A percentile compares a stretch with the other conserved stretches of the same genome.
These are phyloP conservation scores for Elaeis guineensis DNA, from an alignment of 176 grass and related monocot genomes.

Conservation along the genomic window DNA sequence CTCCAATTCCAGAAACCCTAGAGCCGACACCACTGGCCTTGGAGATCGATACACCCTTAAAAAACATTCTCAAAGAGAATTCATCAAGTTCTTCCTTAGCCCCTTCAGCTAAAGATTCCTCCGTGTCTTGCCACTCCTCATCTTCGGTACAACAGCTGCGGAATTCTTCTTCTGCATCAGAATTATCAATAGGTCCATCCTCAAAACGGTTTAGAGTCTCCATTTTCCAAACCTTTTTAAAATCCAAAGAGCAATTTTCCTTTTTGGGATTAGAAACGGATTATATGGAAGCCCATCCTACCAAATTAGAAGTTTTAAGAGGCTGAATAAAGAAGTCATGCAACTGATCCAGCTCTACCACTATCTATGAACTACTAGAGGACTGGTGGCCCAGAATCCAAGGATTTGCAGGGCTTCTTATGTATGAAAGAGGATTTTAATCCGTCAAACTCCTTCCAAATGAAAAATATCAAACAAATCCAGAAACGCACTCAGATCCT, in stretches of 20 bases:
- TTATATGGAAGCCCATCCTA: too few relatives aligned
- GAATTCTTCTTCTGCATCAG: constrained; percentile 59
- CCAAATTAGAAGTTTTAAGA: too few relatives aligned
- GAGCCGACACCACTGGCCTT: constrained; percentile 27
- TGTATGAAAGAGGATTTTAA: too few relatives aligned
- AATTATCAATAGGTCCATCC: constrained; percentile 26
- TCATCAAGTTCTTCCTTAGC: constrained; percentile 62
- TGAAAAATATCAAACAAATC: too few relatives aligned
- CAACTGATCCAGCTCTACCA: too few relatives aligned
- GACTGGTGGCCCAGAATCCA: too few relatives aligned
- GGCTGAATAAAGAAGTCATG: too few relatives aligned
- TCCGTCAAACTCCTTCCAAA: too few relatives aligned
- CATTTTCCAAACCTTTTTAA: constrained; percentile 12
- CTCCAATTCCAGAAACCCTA: constrained; percentile 75
- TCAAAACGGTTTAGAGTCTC: constrained; percentile 21
- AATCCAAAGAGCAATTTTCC: not conserved
- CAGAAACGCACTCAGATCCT: too few relatives aligned
- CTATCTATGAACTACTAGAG: too few relatives aligned
- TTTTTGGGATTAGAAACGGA: too few relatives aligned
- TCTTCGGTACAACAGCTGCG: constrained; percentile 77
- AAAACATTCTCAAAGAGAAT: constrained; percentile 68
- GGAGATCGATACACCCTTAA: constrained; percentile 69
- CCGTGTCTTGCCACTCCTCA: constrained; percentile 91
- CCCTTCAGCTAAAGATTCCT: constrained; percentile 62
- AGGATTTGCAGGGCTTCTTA: too few relatives aligned